Evolutionary conservation across 2,329 filamentous ascomycete genomes (phyloP).

Genomic region (Cryphonectria nitschkei): DNA sequence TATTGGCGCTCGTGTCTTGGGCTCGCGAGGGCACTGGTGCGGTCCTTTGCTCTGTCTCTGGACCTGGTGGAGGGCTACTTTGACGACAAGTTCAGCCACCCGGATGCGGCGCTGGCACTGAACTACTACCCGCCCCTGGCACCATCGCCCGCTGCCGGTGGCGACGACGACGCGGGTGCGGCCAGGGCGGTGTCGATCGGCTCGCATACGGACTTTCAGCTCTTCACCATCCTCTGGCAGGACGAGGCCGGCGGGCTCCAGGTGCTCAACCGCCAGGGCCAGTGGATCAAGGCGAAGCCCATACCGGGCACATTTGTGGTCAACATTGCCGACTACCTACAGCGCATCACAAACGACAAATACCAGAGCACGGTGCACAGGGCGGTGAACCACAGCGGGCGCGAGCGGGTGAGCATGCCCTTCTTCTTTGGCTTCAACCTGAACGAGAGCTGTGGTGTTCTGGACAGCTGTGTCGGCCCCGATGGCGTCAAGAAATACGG

Average conservation of each 20-base stretch:
- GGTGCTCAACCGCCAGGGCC: slow-evolving; percentile 43
- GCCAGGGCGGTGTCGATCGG: slow-evolving; percentile 46
- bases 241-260: slow-evolving; percentile 48
- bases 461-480: slow-evolving; percentile 42
- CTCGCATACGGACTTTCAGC: slow-evolving; percentile 57
- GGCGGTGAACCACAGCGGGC: slow-evolving; percentile 45
- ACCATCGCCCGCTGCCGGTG: slow-evolving; percentile 29
- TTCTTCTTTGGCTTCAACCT: slow-evolving; percentile 51
- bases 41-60: slow-evolving; percentile 58
- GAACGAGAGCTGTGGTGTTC: slow-evolving; percentile 46
- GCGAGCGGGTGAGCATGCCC: slow-evolving; percentile 48
- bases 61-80: slow-evolving; percentile 58
- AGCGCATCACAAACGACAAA: slow-evolving; percentile 53
- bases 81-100: slow-evolving; percentile 56
- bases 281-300: slow-evolving; percentile 48
- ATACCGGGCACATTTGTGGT: slow-evolving; percentile 50
- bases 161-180: slow-evolving; percentile 28
- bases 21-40: slow-evolving; percentile 55
- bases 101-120: slow-evolving; percentile 48
- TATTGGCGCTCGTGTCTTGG: slow-evolving; percentile 55
- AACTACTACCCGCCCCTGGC: slow-evolving; percentile 45
- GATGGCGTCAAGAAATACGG: slow-evolving; percentile 43
- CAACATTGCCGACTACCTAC: slow-evolving; percentile 56
- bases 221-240: slow-evolving; percentile 54
- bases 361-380: slow-evolving; percentile 55